Evolutionary conservation across 1,284 basidiomycete genomes (phyloP), one percentile per base, ranked within the genome.

Genomic region (Apiotrichum domesticum): DNA sequence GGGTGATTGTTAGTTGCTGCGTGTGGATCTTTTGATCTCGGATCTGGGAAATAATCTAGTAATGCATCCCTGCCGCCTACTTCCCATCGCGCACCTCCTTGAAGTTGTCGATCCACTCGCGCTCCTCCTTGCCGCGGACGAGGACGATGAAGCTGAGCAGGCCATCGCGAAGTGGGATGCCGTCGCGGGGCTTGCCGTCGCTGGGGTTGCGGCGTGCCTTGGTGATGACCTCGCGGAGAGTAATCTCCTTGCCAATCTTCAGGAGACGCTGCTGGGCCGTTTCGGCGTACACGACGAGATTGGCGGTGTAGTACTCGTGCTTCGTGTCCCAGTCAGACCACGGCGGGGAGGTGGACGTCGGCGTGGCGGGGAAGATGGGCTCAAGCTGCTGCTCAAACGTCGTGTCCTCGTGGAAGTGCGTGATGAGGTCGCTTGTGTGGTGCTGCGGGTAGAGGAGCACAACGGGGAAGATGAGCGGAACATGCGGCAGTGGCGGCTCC

Each of bases 371-470:
- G 77, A 95, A 96, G 85, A 94, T 94, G 56, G 80, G 79, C 13
- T 81, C 80, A 6, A 98, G 80, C 66, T 96, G 89, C 41, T 84
- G 83, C 6, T 82, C 80, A 69, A 98, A 89, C 1, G 90, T 83
- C 1, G 89, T 87, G 63, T 88, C 83, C 73, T 97, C 93, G 66
- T 87, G 82, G 77, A 93, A 97, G 55, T 87, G 81, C 11, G 87
- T 81, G 65, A 97, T 88, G 57, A 94, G 81, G 77, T 99, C 94
- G 49, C 90, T 89, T 32, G 85, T 90, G 35, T 86, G 83, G 67
- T 94, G 81, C 74, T 91, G 86, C 2, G 96, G 96, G 74, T 98
- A 97, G 59, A 97, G 81, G 74, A 98, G 86, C 78, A 96, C 89
- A 21, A 89, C 85, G 4, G 95, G 93, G 69, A 96, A 79, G 58